Base-by-base conservation (phyloP, 2,329 filamentous ascomycete genomes). In the Aspergillus sp. region DNA sequence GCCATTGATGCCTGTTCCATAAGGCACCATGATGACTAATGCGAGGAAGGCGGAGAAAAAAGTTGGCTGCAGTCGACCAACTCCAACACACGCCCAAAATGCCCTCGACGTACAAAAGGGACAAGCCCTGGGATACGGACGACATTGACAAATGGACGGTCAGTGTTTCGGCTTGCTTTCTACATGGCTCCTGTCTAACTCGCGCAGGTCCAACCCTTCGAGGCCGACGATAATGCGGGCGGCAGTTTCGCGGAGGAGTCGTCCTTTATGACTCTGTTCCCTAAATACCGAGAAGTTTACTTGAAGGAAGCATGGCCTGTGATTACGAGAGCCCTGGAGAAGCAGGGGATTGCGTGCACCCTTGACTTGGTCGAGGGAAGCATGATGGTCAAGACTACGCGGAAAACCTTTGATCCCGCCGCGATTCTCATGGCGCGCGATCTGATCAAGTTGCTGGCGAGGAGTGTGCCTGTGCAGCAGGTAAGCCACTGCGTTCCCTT, bases 111-210 rank as follows among this genome's bases (percentile, higher is more conserved):
- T 78, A 94, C 64, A 82, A 94, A 41, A 81, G 75, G 47, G 85
- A 93, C 3, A 94, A 94, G 61, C 83, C 86, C 34, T 93, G 88
- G 88, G 88, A 95, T 53, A 93, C 88, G 35, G 88, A 93, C 42
- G 91, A 95, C 53, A 85, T 96, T 44, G 89, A 96, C 66, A 93
- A 95, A 61, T 96, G 86, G 86, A 89, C 86, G 70, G 78, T 80
- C 30, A 37, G 25, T n/a, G 2, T 13, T 1, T 4, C 12, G 15
- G 1, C 5, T 14, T 11, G 28, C 22, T n/a, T 11, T 6, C 6
- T 16, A 15, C 8, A 8, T 15, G 8, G 10, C 32, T 40, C 36
- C 37, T 29, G 32, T 26, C 38, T 30, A 34, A 34, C 24, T 24
- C 30, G 26, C 22, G 13, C 51, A 80, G 77, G 67, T 88, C 49